Percentiles rank a stretch among this genome's conserved stretches.
Evolutionary conservation across 2,329 filamentous ascomycete species (phyloP).

Genomic region (Penicillium italicum): DNA sequence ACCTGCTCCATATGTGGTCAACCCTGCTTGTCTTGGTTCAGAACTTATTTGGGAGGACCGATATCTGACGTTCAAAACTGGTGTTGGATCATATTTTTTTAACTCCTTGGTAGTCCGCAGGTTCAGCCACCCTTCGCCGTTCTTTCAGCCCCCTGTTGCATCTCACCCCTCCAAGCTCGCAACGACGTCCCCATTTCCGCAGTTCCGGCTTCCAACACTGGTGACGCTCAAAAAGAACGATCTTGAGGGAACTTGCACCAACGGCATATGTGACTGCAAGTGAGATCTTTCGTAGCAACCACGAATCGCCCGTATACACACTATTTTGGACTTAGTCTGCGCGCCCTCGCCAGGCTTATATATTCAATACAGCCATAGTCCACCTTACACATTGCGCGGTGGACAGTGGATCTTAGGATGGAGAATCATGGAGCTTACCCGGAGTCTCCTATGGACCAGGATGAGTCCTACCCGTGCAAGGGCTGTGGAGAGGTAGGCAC

Average conservation of each 20-base stretch:
- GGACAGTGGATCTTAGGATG: conserved; percentile 36
- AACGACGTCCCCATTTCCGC: conserved; percentile 3
- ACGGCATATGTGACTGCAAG: background rate
- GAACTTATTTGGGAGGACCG: background rate
- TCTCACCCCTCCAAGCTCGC: conserved; percentile 18
- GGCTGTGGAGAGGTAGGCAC: conserved; percentile 77
- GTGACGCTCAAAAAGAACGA: background rate
- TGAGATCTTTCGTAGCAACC: background rate
- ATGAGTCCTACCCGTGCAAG: conserved; percentile 84
- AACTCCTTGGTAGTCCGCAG: conserved; percentile 15
- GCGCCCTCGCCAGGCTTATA: background rate
- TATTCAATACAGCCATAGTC: background rate
- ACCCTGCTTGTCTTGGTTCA: conserved; percentile 1
- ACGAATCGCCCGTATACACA: background rate
- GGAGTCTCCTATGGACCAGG: conserved; percentile 66
- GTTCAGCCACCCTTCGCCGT: conserved; percentile 17
- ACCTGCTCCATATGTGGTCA: background rate
- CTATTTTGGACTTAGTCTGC: background rate
- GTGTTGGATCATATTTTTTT: conserved; percentile 11
- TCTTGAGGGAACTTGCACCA: background rate
- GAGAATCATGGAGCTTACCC: conserved; percentile 54
- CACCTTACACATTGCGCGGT: background rate
- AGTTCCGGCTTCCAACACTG: background rate
- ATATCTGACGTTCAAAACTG: conserved; percentile 19
- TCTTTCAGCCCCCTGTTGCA: conserved; percentile 23